Evolutionary conservation across 768 basidiomycete genomes (phyloP).

Genomic region (Pulveroboletus sp.): DNA sequence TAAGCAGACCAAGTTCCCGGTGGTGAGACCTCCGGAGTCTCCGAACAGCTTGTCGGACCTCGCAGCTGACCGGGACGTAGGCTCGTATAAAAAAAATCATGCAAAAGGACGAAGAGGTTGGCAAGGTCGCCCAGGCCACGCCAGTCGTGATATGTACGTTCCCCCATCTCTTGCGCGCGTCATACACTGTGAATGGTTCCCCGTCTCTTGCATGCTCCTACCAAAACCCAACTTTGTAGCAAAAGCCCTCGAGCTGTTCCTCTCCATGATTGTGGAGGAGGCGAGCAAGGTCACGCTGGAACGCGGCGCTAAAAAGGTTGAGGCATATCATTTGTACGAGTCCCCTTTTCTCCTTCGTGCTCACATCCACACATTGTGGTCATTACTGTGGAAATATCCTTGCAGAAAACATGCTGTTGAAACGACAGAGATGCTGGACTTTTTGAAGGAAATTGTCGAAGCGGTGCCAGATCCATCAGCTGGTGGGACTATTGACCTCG

Average conservation of each 20-base stretch:
- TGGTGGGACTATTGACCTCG: conserved; percentile 74
- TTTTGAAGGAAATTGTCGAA: conserved; percentile 89
- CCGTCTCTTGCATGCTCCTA: neutral
- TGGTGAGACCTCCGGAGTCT: conserved; percentile 47
- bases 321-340: conserved; percentile 89
- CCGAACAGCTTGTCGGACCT: neutral
- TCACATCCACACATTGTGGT: too few species aligned
- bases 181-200: conserved; percentile 11
- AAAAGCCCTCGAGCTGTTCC: conserved; percentile 91
- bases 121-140: conserved; percentile 95
- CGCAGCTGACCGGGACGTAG: conserved; percentile 39
- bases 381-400: neutral
- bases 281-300: conserved; percentile 75
- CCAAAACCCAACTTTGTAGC: conserved; percentile 55
- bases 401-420: conserved; percentile 89
- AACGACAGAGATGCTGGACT: conserved; percentile 86
- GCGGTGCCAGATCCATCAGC: conserved; percentile 83
- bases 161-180: conserved; percentile 8
- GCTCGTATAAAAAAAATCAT: conserved; percentile 99
- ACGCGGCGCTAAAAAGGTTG: conserved; percentile 84
- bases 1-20: conserved; percentile 89
- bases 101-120: conserved; percentile 99
- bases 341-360: neutral
- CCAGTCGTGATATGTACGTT: conserved; percentile 93
- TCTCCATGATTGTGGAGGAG: conserved; percentile 80